Evolutionary conservation across 2,329 filamentous ascomycete species (phyloP).

Genomic region (Botrytis porri): DNA sequence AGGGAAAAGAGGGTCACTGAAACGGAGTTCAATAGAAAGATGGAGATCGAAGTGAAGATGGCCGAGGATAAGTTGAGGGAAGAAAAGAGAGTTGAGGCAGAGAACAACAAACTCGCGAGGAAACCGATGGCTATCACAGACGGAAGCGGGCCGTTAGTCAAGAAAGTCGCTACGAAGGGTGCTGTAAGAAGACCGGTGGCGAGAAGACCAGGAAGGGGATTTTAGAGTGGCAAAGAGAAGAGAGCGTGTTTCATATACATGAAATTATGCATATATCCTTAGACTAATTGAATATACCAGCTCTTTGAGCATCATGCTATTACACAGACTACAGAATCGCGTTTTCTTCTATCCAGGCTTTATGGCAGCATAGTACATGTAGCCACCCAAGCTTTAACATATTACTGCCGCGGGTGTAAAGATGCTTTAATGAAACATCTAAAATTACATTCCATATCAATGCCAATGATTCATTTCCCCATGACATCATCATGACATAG

Average conservation of each 20-base stretch:
- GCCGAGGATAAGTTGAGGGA: constrained; percentile 74
- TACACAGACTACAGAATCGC: background rate
- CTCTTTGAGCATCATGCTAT: background rate
- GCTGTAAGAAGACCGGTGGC: constrained; percentile 20
- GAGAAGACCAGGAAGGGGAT: constrained; percentile 20
- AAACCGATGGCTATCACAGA: constrained; percentile 33
- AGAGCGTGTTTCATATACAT: background rate
- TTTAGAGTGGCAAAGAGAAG: background rate
- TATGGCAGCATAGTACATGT: too few species aligned
- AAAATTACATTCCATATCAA: background rate
- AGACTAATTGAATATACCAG: constrained; percentile 5
- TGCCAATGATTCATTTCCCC: background rate
- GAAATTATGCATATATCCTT: background rate
- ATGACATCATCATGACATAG: background rate
- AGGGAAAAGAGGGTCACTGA: constrained; percentile 84
- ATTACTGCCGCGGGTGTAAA: background rate
- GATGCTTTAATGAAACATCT: background rate
- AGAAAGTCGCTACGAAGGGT: constrained; percentile 19
- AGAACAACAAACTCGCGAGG: constrained; percentile 48
- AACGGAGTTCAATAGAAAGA: constrained; percentile 85
- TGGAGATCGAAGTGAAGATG: constrained; percentile 93
- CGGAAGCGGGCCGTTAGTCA: constrained; percentile 9
- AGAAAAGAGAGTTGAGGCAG: constrained; percentile 52
- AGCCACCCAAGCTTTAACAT: background rate
- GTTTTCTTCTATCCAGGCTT: background rate